Evolutionary conservation across 257 asterid species (phyloP).

Genomic region (Nemophila menziesii): DNA sequence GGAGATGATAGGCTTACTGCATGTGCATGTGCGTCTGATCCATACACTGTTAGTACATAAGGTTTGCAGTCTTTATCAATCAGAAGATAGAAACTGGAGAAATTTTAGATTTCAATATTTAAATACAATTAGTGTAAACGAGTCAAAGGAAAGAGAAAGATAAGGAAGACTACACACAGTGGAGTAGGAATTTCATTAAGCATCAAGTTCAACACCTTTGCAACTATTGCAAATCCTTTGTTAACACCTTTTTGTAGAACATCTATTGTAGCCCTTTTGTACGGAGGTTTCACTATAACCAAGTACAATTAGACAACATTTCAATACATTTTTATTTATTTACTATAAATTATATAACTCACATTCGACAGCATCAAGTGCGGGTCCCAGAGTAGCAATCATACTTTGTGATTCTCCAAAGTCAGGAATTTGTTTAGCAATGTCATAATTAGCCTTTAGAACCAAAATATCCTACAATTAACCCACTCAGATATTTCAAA

Average conservation of each 20-base stretch:
- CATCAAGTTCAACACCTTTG: conserved; percentile 54
- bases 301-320: conserved; percentile 15
- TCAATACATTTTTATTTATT: conserved; percentile 8
- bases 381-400: conserved; percentile 56
- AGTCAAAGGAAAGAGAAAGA: not conserved
- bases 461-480: not conserved
- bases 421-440: conserved; percentile 62
- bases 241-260: conserved; percentile 63
- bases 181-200: conserved; percentile 59
- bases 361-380: conserved; percentile 56
- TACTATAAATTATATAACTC: conserved; percentile 22
- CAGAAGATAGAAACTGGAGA: too few relatives aligned
- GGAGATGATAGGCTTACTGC: too few relatives aligned
- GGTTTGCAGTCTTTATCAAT: too few relatives aligned
- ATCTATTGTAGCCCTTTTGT: conserved; percentile 53
- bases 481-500: too few relatives aligned
- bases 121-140: not conserved
- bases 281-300: conserved; percentile 48
- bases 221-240: conserved; percentile 65
- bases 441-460: conserved; percentile 60
- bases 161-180: conserved; percentile 40
- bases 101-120: not conserved
- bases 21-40: too few relatives aligned
- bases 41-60: too few relatives aligned
- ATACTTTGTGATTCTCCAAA: too few relatives aligned